Percentiles rank a stretch among this genome's conserved stretches.
phyloP scores from a whole-genome alignment of 2,329 filamentous ascomycete genomes.

The Trichothecium roseum region DNA sequence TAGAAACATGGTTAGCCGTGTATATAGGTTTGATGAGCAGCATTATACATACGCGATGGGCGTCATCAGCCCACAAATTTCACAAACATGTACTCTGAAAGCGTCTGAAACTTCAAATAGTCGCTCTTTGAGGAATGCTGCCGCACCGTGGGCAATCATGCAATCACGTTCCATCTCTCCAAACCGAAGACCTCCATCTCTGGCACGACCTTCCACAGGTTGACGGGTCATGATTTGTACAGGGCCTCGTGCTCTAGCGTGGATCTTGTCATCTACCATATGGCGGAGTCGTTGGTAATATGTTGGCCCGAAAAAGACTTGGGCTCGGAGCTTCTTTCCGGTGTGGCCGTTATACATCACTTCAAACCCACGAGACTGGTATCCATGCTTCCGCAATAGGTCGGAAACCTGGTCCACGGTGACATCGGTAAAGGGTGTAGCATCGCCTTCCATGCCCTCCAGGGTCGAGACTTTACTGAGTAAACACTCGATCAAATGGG shows the following conservation, averaged over 20 bases:
- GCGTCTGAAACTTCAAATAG: conserved; percentile 96
- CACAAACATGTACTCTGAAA: conserved; percentile 95
- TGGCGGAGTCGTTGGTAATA: conserved; percentile 98
- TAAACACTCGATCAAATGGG: conserved; percentile 98
- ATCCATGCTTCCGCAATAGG: conserved; percentile 78
- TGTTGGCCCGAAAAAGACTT: conserved; percentile 94
- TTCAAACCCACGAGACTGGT: conserved; percentile 94
- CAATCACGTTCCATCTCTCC: conserved; percentile 99
- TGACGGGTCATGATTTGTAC: conserved; percentile 96
- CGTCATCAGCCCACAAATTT: conserved; percentile 98
- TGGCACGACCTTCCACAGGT: conserved; percentile 93
- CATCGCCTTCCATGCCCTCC: conserved; percentile 91
- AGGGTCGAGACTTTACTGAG: conserved; percentile 92
- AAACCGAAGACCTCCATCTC: conserved; percentile 96
- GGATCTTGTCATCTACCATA: conserved; percentile 99
- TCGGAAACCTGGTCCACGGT: conserved; percentile 90
- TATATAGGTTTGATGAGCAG: conserved; percentile 1
- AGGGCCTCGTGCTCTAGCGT: conserved; percentile 92
- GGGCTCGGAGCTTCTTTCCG: conserved; percentile 81
- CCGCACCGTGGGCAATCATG: conserved; percentile 99
- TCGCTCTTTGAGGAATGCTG: conserved; percentile 92
- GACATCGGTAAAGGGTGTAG: conserved; percentile 94
- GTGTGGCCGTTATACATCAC: conserved; percentile 99
- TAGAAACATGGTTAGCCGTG: conserved; percentile 34
- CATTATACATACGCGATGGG: conserved; percentile 78